phyloP scores from a whole-genome alignment of 106 monocot species.

The Dioscorea dumetorum region DNA sequence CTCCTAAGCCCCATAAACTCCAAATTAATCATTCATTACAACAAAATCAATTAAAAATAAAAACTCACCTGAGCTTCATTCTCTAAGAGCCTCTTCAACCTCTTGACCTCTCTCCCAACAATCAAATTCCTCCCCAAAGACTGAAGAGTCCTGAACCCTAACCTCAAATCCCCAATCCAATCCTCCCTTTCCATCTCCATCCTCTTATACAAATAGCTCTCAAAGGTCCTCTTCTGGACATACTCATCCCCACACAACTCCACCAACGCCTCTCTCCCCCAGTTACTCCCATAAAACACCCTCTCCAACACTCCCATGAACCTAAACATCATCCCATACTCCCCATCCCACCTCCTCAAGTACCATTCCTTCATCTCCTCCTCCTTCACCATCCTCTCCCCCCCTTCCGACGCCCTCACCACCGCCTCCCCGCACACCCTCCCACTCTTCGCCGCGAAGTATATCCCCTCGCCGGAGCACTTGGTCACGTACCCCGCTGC shows the following conservation, averaged over 20 bases:
- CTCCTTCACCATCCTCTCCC: slow-evolving; percentile 38
- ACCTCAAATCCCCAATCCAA: slow-evolving; percentile 42
- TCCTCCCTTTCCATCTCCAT: slow-evolving; percentile 25
- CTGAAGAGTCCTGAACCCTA: slow-evolving; percentile 41
- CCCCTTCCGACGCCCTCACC: slow-evolving; percentile 32
- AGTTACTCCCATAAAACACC: slow-evolving; percentile 74
- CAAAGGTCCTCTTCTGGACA: slow-evolving; percentile 86
- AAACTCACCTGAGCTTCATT: no score
- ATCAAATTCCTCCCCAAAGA: slow-evolving; percentile 39
- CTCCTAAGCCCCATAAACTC: no score
- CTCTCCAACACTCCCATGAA: slow-evolving; percentile 66
- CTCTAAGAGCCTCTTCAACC: not conserved
- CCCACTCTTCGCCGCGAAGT: slow-evolving; percentile 86
- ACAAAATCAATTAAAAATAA: no score
- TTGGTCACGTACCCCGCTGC: slow-evolving; percentile 87
- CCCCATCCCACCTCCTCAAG: slow-evolving; percentile 60
- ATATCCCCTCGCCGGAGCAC: slow-evolving; percentile 88
- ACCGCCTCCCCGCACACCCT: slow-evolving; percentile 83
- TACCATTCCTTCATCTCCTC: slow-evolving; percentile 54
- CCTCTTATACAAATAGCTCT: slow-evolving; percentile 77
- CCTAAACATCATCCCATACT: slow-evolving; percentile 51
- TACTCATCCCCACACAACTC: slow-evolving; percentile 86
- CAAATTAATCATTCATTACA: no score
- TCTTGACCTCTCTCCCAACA: slow-evolving; percentile 40
- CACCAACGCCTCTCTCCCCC: slow-evolving; percentile 73